phyloP scores from a whole-genome alignment of 176 grass and related monocot species.

The Oryza glaberrima region DNA sequence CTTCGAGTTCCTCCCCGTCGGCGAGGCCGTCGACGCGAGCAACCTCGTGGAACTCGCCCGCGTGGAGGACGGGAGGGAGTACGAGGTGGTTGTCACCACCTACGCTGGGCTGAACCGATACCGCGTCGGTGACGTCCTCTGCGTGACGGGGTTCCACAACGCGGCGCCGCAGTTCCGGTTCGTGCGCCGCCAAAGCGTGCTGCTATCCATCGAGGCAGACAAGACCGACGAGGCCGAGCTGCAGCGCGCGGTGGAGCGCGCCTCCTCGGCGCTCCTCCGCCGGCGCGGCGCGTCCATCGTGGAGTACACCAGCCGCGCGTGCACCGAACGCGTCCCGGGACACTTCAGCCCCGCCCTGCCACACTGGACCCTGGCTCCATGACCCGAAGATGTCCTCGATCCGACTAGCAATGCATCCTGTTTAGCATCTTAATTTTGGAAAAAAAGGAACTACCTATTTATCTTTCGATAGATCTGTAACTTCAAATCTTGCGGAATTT shows the following conservation, averaged over 20 bases:
- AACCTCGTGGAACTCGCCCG: conserved; percentile 29
- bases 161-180: conserved; percentile 38
- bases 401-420: too few species aligned
- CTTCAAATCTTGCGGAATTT: too few species aligned
- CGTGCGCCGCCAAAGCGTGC: conserved; percentile 32
- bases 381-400: too few species aligned
- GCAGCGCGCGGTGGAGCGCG: conserved; percentile 28
- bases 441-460: too few species aligned
- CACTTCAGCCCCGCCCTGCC: too few species aligned
- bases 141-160: conserved; percentile 37
- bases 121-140: conserved; percentile 41
- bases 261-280: background rate
- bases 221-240: conserved; percentile 49
- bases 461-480: too few species aligned
- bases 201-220: conserved; percentile 38
- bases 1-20: conserved; percentile 10
- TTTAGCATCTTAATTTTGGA: too few species aligned
- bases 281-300: conserved; percentile 48
- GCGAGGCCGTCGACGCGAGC: background rate
- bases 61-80: conserved; percentile 33
- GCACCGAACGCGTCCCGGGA: conserved; percentile 61
- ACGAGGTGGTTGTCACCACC: conserved; percentile 43
- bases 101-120: conserved; percentile 35
- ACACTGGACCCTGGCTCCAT: too few species aligned
- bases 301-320: conserved; percentile 74